phyloP scores from a whole-genome alignment of 1,139 yeast species.

The Taphrina wiesneri region DNA sequence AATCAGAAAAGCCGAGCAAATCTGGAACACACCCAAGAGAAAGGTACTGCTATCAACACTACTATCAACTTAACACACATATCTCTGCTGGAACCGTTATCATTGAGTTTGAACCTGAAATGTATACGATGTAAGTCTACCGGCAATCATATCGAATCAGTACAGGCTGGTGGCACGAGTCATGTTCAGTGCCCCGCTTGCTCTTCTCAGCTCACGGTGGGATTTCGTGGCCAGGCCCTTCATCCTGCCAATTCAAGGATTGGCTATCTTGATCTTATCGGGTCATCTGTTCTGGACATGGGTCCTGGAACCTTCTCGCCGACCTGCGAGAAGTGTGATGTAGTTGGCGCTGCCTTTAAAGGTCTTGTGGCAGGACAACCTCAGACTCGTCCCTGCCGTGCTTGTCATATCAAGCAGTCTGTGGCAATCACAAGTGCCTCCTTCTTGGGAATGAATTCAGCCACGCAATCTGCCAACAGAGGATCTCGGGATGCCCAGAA shows the following conservation, averaged over 20 bases:
- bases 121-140: conserved; percentile 48
- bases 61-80: conserved; percentile 45
- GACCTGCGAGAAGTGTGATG: conserved; percentile 46
- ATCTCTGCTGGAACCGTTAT: conserved; percentile 46
- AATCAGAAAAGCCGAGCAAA: not conserved
- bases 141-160: conserved; percentile 37
- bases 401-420: conserved; percentile 47
- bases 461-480: not conserved
- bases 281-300: conserved; percentile 47
- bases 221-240: conserved; percentile 16
- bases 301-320: conserved; percentile 48
- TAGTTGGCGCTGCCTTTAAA: conserved; percentile 40
- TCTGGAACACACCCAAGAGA: not conserved
- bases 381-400: conserved; percentile 45
- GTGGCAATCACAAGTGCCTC: conserved; percentile 38
- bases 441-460: conserved; percentile 45
- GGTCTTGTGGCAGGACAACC: conserved; percentile 46
- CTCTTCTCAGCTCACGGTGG: conserved; percentile 6
- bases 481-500: conserved; percentile 14
- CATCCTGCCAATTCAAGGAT: conserved; percentile 39
- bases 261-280: conserved; percentile 48
- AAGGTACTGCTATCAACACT: conserved; percentile 37
- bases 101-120: conserved; percentile 46
- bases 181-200: conserved; percentile 40
- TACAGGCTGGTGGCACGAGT: not conserved